Conservation (phyloP, 2,329 filamentous ascomycete genomes). For the Diaporthe citriasiana region DNA sequence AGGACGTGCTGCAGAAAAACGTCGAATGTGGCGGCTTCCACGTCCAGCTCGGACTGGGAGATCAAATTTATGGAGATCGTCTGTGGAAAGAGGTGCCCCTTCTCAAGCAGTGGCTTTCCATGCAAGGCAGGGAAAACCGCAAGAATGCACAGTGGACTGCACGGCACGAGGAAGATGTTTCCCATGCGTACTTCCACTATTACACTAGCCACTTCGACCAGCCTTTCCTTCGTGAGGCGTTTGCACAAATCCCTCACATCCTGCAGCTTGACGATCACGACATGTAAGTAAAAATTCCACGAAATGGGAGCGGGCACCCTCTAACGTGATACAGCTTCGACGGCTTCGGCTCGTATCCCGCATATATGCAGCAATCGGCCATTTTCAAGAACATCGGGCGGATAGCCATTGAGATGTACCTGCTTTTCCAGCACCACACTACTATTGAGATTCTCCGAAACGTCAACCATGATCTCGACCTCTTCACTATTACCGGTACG, state of each 20-base stretch:
- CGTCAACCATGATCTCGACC: conserved; percentile 86
- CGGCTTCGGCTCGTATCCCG: conserved; percentile 95
- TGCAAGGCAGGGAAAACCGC: conserved; percentile 92
- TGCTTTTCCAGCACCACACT: conserved; percentile 98
- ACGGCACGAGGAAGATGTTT: conserved; percentile 93
- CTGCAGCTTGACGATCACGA: conserved; percentile 97
- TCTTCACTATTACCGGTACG: conserved; percentile 97
- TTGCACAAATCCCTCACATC: conserved; percentile 96
- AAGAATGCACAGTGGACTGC: conserved; percentile 94
- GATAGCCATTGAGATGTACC: conserved; percentile 96
- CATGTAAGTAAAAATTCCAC: conserved; percentile 80
- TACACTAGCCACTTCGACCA: conserved; percentile 99
- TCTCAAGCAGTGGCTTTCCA: conserved; percentile 94
- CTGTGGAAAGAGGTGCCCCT: conserved; percentile 96
- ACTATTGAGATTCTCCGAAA: conserved; percentile 94
- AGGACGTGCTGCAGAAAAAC: conserved; percentile 97
- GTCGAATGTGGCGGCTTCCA: conserved; percentile 97
- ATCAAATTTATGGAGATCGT: conserved; percentile 95
- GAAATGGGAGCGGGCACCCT: conserved; percentile 56
- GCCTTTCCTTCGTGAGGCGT: conserved; percentile 92
- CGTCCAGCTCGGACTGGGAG: conserved; percentile 89
- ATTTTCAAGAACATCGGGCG: conserved; percentile 99
- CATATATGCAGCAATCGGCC: conserved; percentile 97
- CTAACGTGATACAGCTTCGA: conserved; percentile 77
- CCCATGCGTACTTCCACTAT: conserved; percentile 98